Base-by-base conservation (phyloP, 2,329 filamentous ascomycete genomes). In the Xylariaceae sp. region DNA sequence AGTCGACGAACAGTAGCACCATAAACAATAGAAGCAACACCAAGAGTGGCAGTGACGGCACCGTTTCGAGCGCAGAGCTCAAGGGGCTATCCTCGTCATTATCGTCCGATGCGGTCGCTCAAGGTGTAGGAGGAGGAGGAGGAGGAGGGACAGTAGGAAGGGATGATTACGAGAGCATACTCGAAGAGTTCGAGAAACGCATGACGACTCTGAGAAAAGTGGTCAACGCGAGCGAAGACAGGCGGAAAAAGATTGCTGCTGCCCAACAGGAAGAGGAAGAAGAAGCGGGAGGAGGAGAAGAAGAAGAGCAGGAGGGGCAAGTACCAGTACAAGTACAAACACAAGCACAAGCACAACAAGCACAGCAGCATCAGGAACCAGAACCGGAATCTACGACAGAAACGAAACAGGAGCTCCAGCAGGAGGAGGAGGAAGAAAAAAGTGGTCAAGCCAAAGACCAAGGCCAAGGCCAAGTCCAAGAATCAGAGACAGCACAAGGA, bases 151-250 rank as follows among this genome's bases (percentile, higher is more conserved):
- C 27, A 3, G 14, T 27, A 17, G 55, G 55, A 3, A 17, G 17
- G 17, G 71, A 76, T 33, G 71, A 78, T 40, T 73, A 78, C 40
- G 62, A 64, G 2, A 60, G 54, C 3, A 55, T 83, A 28, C 56
- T 78, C 2, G 71, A 73, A 12, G 72, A 78, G 24, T 83, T 83
- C 46, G 70, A 76, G 38, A 66, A 65, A 42, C 67, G 73, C 31
- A 78, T 83, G 75, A 60, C 44, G 3, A 62, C 76, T 14, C 51
- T 82, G 45, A 68, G 67, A 36, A 72, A 63, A 50, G 69, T 80
- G 3, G 68, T 77, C 7, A 67, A 67, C n/a, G 68, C 71, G n/a
- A 66, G 67, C 3, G 67, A 72, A 40, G 66, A 66, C 34, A 64
- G 68, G 36, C 60, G 63, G 37, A 55, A 57, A 38, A 59, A 55